These are phyloP conservation scores for Coemansia sp. DNA, from an alignment of 192 early-diverging fungal species.

Conservation along the genomic window DNA sequence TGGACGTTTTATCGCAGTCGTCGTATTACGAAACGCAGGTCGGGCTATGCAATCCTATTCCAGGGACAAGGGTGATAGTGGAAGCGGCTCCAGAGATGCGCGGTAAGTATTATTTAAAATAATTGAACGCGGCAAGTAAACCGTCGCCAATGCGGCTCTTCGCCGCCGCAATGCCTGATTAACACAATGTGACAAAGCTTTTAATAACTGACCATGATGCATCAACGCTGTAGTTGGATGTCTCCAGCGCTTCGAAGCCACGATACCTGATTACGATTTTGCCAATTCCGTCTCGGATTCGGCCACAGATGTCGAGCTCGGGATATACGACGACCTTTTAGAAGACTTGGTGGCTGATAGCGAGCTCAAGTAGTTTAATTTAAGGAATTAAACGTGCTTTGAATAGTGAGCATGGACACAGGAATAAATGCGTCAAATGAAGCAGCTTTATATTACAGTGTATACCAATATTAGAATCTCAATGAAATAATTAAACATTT, in stretches of 20 bases:
- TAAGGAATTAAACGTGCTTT: too few species aligned
- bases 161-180: too few species aligned
- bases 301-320: background rate
- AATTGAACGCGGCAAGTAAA: too few species aligned
- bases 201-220: too few species aligned
- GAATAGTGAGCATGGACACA: too few species aligned
- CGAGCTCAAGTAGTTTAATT: background rate
- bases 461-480: too few species aligned
- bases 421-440: too few species aligned
- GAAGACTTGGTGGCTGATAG: constrained; percentile 8
- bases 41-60: constrained; percentile 33
- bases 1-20: constrained; percentile 9
- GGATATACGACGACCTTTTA: constrained; percentile 14
- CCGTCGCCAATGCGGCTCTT: too few species aligned
- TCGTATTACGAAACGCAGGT: constrained; percentile 23
- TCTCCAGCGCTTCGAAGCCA: constrained; percentile 5
- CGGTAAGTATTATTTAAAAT: constrained; percentile 27
- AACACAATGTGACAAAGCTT: too few species aligned
- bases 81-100: constrained; percentile 30
- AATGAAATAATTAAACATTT: too few species aligned
- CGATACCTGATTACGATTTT: background rate
- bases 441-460: too few species aligned
- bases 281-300: background rate
- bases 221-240: constrained; percentile 14
- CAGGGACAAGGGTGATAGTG: constrained; percentile 17